Base-by-base conservation (phyloP, 2,329 filamentous ascomycete species). In the Verticillium tricorpus region DNA sequence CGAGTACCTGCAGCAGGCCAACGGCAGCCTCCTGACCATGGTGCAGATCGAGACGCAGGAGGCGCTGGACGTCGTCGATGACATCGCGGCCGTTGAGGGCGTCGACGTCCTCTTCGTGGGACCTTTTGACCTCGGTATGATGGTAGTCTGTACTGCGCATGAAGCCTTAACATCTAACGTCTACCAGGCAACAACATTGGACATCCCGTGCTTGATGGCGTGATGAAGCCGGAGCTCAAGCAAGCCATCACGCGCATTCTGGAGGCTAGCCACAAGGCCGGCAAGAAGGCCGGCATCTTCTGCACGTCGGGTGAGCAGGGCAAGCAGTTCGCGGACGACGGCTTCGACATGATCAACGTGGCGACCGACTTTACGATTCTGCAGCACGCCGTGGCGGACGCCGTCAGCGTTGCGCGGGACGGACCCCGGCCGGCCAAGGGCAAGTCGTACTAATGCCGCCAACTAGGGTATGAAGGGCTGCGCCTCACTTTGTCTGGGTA, bases 41-140 rank as follows among this genome's bases (percentile, higher is more conserved):
- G 85, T 89, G 12, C 87, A 89, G 71, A 89, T 90, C 59, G 87
- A 90, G 74, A 89, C 87, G 0, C 76, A 78, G 63, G 86, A 88
- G 70, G 86, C 86, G 0, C 75, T 89, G 15, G 81, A 85, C 1
- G 74, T 75, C 14, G 81, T 89, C 1, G 85, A 89, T 37, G 83
- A 82, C 57, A 89, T 90, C 70, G 85, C 85, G 52, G 78, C 81
- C 22, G 77, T 87, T 25, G 74, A 84, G 3, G 85, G 85, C 3
- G 77, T 89, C 25, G 87, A 90, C 64, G 81, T 87, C 5, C 73
- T 89, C 28, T 89, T 89, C 69, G 80, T 89, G 56, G 87, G 87
- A 0, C 87, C 87, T 1, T 89, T 88, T 69, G 87, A 89, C 68
- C 77, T 89, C 59, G 88, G 84, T 67, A 64, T 17, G 28, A 28